These are phyloP conservation scores for Apostasia ramifera DNA, from an alignment of 106 monocot species.

Conservation along the genomic window DNA sequence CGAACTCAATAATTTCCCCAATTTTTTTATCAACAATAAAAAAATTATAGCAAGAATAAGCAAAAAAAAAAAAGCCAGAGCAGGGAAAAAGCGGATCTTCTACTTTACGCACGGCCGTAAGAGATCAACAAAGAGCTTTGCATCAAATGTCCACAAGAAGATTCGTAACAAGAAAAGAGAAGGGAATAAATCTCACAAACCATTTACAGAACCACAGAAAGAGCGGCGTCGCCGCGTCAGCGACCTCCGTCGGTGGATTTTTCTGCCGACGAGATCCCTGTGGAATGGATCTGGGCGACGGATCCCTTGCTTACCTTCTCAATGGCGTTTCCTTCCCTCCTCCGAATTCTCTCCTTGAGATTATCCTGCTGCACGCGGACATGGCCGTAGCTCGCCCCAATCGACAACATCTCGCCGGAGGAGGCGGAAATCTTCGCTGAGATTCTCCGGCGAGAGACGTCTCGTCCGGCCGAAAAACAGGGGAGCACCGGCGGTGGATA, in stretches of 20 bases:
- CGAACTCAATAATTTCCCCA: no score
- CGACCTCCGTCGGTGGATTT: background rate
- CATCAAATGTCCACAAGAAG: background rate
- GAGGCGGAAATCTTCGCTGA: background rate
- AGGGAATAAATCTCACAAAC: background rate
- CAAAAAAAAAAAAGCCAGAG: no score
- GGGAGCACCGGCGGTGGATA: background rate
- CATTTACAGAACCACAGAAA: background rate
- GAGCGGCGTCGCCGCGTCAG: background rate
- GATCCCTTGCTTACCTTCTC: background rate
- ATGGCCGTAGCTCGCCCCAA: constrained; percentile 1
- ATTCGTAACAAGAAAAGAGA: background rate
- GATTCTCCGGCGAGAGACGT: no score
- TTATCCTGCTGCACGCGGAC: background rate
- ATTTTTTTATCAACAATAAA: no score
- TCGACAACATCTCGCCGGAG: background rate
- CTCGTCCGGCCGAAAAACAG: background rate
- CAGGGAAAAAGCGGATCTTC: no score
- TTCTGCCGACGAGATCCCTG: background rate
- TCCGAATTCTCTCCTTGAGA: background rate
- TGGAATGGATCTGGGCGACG: background rate
- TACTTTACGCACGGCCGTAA: no score
- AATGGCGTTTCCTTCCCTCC: background rate
- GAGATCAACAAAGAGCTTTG: background rate
- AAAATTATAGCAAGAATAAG: no score